Percentiles rank a stretch among this genome's conserved stretches.
phyloP scores from a whole-genome alignment of 2,329 filamentous ascomycete genomes.

The Onygenales sp. region DNA sequence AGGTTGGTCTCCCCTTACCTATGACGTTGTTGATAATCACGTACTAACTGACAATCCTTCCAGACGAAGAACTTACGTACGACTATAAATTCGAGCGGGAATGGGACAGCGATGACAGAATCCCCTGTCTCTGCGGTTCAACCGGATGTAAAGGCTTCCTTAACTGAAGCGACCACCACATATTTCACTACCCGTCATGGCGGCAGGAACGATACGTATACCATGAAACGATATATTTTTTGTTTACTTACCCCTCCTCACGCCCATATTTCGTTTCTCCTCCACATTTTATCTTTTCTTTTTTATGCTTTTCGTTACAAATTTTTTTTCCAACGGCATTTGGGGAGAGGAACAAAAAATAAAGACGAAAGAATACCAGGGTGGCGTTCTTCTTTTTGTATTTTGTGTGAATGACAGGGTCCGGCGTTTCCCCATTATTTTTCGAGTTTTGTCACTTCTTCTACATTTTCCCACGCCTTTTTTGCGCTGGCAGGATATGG shows the following conservation, averaged over 20 bases:
- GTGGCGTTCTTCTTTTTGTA: background rate
- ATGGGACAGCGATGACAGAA: conserved; percentile 86
- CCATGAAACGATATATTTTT: background rate
- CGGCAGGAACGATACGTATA: background rate
- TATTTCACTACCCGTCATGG: background rate
- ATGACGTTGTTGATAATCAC: background rate
- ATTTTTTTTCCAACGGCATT: background rate
- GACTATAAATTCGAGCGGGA: conserved; percentile 99
- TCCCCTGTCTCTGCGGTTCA: conserved; percentile 93
- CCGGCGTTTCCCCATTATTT: background rate
- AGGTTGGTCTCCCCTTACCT: conserved; percentile 53
- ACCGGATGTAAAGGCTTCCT: conserved; percentile 97
- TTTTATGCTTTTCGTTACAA: background rate
- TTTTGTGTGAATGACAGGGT: background rate
- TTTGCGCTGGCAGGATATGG: conserved; percentile 4
- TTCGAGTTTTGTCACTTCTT: background rate
- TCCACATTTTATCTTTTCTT: background rate
- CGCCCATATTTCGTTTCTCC: background rate
- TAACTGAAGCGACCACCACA: conserved; percentile 51
- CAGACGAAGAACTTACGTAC: conserved; percentile 98
- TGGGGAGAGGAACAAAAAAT: background rate
- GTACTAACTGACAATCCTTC: conserved; percentile 19
- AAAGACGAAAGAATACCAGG: conserved; percentile 2
- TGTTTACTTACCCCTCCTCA: background rate
- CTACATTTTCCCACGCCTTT: background rate